Conservation (phyloP, 2,329 filamentous ascomycete genomes). For the Lachnellula hyalina region DNA sequence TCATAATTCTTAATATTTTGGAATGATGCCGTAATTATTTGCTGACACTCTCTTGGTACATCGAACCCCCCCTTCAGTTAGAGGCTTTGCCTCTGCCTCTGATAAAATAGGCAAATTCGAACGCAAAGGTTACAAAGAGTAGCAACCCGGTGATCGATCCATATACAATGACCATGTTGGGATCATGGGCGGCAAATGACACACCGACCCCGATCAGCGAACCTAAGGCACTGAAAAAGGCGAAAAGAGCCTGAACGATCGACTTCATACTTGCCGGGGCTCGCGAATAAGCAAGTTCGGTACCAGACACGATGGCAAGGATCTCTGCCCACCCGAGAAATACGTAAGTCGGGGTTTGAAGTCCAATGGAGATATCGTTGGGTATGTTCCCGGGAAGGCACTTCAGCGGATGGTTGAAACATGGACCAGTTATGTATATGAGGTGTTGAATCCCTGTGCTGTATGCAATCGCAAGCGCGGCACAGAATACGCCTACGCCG, state of each 20-base stretch:
- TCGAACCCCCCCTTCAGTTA: no score
- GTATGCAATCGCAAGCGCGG: constrained; percentile 46
- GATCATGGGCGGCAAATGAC: constrained; percentile 39
- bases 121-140: no score
- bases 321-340: constrained; percentile 42
- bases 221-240: constrained; percentile 21
- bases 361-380: constrained; percentile 39
- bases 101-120: no score
- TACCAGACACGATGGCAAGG: constrained; percentile 47
- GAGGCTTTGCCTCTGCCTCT: no score
- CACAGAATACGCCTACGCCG: constrained; percentile 56
- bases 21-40: no score
- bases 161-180: constrained; percentile 56
- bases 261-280: constrained; percentile 39
- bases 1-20: no score
- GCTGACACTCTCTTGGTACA: no score
- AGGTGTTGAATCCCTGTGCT: constrained; percentile 51
- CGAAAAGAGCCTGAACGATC: constrained; percentile 44
- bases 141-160: constrained; percentile 48
- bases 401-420: constrained; percentile 36
- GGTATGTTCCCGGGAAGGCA: constrained; percentile 30
- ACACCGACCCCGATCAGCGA: constrained; percentile 51
- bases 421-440: constrained; percentile 47
- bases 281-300: constrained; percentile 58
- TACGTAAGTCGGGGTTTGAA: constrained; percentile 44